Conservation (phyloP, 352 stramenopile genomes). For the Plasmopara halstedii region DNA sequence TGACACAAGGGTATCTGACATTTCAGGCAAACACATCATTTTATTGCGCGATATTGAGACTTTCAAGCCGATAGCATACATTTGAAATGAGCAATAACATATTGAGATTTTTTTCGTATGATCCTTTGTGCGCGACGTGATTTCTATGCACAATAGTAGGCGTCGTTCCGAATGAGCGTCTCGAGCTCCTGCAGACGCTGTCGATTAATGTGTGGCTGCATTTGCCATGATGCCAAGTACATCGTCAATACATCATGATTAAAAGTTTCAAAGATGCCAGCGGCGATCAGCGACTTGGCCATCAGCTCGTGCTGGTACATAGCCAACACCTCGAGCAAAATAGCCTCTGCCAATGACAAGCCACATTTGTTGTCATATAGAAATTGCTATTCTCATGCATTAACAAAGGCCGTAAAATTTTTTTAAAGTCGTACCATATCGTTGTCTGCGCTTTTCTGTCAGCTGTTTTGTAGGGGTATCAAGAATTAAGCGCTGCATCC, state of each 20-base stretch:
- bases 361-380: conserved; percentile 8
- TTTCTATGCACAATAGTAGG: conserved; percentile 30
- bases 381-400: background rate
- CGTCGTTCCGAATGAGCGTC: conserved; percentile 52
- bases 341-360: conserved; percentile 27
- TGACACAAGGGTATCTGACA: no score
- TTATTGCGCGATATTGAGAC: no score
- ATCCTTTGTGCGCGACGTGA: background rate
- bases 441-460: conserved; percentile 22
- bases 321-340: conserved; percentile 48
- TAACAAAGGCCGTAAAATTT: background rate
- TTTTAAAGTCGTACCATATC: conserved; percentile 35
- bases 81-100: no score
- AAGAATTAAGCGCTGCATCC: conserved; percentile 33
- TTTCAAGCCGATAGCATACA: no score
- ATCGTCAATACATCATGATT: conserved; percentile 64
- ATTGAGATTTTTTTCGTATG: no score
- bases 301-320: conserved; percentile 81
- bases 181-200: conserved; percentile 57
- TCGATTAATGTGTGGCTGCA: conserved; percentile 73
- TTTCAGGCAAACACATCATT: no score
- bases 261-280: conserved; percentile 57
- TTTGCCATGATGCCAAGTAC: conserved; percentile 81
- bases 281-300: conserved; percentile 66
- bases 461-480: conserved; percentile 14